Evolutionary conservation across 306 rosid species (phyloP), one percentile per base, ranked within the genome.

Genomic region (Mimosa bimucronata): DNA sequence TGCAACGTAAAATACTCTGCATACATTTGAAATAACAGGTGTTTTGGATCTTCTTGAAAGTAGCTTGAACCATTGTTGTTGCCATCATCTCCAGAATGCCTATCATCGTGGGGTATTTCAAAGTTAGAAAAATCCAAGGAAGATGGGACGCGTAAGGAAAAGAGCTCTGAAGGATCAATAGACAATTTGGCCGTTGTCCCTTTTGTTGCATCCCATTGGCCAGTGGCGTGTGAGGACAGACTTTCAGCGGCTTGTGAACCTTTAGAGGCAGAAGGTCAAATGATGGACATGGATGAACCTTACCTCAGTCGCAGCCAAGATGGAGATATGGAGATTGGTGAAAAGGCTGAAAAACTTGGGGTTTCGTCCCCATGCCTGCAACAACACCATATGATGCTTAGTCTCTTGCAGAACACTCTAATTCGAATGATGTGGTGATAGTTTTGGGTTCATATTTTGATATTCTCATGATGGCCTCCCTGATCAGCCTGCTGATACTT

Each of bases 261-360:
- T 28, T 68, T 75, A 70, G 84, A 85, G 25, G 73, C 55, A n/a
- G 86, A 81, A 60, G 84, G 52, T 68, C 52, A 68, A 68, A 83
- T 90, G 90, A 86, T 85, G 92, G 90, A 90, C 62, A 44, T 78
- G 9, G 90, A 82, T 64, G 84, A 80, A 38, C 42, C 71, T 10
- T 1, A 7, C 38, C 34, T 16, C 10, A 18, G 21, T 66, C 31
- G 44, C 58, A 23, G 40, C 5, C 2, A 48, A 29, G 50, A 2
- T 23, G 61, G 60, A 28, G 38, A 69, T 19, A 23, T 75, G 26
- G 75, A 41, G 50, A 73, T 74, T 0, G 74, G 53, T 55, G 64
- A 29, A 19, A 41, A 31, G 31, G 14, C 21, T 65, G 79, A 80
- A 31, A 78, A 77, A 31, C 42, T 62, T 3, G 77, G 71, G 65